Evolutionary conservation across 139 green algal species (phyloP).

Genomic region (Desmodesmus armatus): DNA sequence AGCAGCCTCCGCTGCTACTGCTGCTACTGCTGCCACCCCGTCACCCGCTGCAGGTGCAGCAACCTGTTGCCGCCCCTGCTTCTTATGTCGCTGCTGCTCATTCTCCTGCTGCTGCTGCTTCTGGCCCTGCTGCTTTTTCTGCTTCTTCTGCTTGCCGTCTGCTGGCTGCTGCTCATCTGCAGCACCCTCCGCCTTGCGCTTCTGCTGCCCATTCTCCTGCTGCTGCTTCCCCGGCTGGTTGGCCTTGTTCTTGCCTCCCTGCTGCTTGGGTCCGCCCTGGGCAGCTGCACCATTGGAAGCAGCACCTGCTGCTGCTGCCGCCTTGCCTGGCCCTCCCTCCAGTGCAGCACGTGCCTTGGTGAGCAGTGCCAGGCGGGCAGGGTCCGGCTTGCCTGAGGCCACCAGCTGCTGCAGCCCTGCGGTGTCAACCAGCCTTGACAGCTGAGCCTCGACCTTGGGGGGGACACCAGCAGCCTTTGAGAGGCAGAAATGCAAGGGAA

Average conservation of each 20-base stretch:
- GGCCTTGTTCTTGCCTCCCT: background rate
- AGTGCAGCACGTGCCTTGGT: conserved; percentile 35
- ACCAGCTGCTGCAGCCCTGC: conserved; percentile 50
- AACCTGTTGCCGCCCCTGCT: no score
- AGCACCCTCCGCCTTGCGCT: background rate
- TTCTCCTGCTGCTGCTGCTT: background rate
- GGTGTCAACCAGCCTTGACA: conserved; percentile 37
- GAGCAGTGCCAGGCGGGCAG: conserved; percentile 41
- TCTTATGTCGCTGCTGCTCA: background rate
- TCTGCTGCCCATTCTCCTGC: conserved; percentile 2
- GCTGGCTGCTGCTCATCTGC: background rate
- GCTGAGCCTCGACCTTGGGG: conserved; percentile 15
- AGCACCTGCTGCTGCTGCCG: background rate
- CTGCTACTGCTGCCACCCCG: no score
- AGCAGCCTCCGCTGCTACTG: no score
- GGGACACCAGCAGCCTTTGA: conserved; percentile 3
- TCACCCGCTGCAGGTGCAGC: no score
- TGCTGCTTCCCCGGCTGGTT: background rate
- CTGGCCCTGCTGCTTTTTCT: background rate
- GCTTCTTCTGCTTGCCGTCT: background rate
- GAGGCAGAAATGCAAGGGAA: conserved; percentile 13
- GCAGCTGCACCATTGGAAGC: background rate
- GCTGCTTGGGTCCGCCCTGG: background rate
- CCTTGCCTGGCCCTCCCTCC: conserved; percentile 3
- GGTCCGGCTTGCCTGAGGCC: conserved; percentile 41